Percentiles rank a stretch among this genome's conserved stretches.
phyloP scores from a whole-genome alignment of 2,329 filamentous ascomycete genomes.

The Cryphonectria naterciae region DNA sequence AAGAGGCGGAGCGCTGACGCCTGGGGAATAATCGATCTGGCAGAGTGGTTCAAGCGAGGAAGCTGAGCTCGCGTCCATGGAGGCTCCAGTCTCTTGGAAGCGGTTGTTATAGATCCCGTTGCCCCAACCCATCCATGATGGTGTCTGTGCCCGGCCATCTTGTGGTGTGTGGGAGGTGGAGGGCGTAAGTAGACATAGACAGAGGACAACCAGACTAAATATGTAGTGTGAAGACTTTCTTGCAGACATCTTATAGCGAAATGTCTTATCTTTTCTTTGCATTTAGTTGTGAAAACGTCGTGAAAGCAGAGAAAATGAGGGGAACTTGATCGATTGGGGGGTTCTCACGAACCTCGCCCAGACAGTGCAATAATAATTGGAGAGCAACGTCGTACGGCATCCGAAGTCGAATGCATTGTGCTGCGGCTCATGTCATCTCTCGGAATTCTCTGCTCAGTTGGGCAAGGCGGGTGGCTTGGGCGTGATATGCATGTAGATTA shows the following conservation, averaged over 20 bases:
- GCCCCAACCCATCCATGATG: constrained; percentile 32
- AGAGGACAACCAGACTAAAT: not conserved
- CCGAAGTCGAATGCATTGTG: not conserved
- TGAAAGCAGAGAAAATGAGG: not conserved
- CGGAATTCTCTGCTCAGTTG: not conserved
- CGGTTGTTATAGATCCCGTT: constrained; percentile 32
- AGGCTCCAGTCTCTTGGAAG: constrained; percentile 27
- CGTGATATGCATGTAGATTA: not conserved
- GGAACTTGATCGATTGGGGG: not conserved
- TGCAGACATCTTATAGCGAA: too few species aligned
- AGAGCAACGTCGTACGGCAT: not conserved
- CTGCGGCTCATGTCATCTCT: not conserved
- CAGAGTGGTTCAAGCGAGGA: constrained; percentile 24
- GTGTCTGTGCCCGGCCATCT: not conserved
- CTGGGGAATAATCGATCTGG: constrained; percentile 23
- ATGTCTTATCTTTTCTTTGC: too few species aligned
- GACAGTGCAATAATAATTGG: not conserved
- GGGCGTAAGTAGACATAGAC: not conserved
- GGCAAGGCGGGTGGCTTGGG: not conserved
- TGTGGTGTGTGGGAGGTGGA: not conserved
- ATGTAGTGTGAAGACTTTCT: not conserved
- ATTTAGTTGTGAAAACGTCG: not conserved
- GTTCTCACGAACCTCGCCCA: not conserved
- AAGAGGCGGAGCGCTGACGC: constrained; percentile 31
- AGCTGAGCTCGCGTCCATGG: constrained; percentile 25